Evolutionary conservation across 345 rosid genomes (phyloP), one percentile per base, ranked within the genome.

Genomic region (Bruguiera gymnorhiza): DNA sequence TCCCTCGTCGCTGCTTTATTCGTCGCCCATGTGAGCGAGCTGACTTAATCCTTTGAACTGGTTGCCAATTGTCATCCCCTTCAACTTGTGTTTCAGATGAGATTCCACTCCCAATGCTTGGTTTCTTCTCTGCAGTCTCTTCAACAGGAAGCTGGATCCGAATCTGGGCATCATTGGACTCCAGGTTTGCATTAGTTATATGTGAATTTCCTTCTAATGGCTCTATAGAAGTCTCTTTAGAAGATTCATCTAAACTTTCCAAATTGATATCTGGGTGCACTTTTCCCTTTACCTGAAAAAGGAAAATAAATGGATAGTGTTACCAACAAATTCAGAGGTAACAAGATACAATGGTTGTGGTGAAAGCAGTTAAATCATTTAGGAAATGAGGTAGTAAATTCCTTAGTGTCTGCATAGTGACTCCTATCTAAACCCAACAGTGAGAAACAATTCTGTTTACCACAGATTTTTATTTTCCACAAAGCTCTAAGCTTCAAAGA

Each of bases 61-160:
- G 81, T 76, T 95, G 97, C 99, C 99, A 95, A 54, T 97, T 97
- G 76, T 88, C 97, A 74, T 87, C 95, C 58, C 87, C 91, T 80
- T 87, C 97, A 65, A 79, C 82, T 60, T 72, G 86, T 65, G 82
- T 76, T 78, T 87, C 92, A 51, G 80, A 58, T 34, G 70, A 73
- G 66, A 54, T 70, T 67, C 82, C 82, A 70, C 72, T 72, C 39
- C 70, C 74, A 52, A 63, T 50, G 66, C 74, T 61, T 61, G 76
- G 75, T 71, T 82, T 82, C 37, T 72, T 70, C 39, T 83, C 85
- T 29, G 39, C 68, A 75, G 82, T 60, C 70, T 77, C 87, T 67
- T 89, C 87, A 64, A 68, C 75, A 69, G 82, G 84, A 69, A 78
- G 84, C 76, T 81, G 80, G 66, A 68, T 59, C 77, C 83, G 81